Percentiles rank a stretch among this genome's conserved stretches.
These are phyloP conservation scores for Escallonia herrerae DNA, from an alignment of 129 eudicot species.

Conservation along the genomic window DNA sequence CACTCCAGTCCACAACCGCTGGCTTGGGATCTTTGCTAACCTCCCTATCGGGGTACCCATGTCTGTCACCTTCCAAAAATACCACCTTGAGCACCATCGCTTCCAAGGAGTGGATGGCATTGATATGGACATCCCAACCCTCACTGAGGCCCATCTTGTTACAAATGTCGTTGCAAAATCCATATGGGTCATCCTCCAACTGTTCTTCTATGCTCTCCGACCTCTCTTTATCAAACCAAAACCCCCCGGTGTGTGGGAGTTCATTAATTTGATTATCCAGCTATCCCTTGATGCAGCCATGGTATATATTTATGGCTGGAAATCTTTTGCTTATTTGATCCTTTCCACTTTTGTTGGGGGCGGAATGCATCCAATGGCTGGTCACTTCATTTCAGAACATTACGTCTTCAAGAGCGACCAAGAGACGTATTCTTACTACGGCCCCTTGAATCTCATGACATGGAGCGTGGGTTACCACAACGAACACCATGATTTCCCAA, in stretches of 20 bases:
- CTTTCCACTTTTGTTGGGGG: constrained; percentile 75
- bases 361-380: constrained; percentile 86
- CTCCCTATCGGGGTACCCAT: constrained; percentile 83
- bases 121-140: constrained; percentile 73
- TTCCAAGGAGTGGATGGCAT: constrained; percentile 74
- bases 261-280: constrained; percentile 53
- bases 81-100: constrained; percentile 85
- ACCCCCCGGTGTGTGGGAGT: constrained; percentile 80
- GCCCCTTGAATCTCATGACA: constrained; percentile 65
- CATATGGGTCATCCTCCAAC: constrained; percentile 64
- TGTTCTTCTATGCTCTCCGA: constrained; percentile 71
- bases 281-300: constrained; percentile 44
- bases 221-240: constrained; percentile 74
- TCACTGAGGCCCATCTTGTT: constrained; percentile 42
- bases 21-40: constrained; percentile 84
- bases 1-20: constrained; percentile 65
- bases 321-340: constrained; percentile 56
- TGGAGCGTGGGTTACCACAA: constrained; percentile 88
- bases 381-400: constrained; percentile 83
- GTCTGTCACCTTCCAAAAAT: constrained; percentile 84
- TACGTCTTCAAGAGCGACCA: constrained; percentile 62
- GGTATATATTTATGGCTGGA: constrained; percentile 66
- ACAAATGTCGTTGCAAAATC: constrained; percentile 47
- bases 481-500: constrained; percentile 90
- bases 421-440: constrained; percentile 78